Percentiles rank a stretch among this genome's conserved stretches.
Conservation (phyloP, 176 grass and related monocot species). For the Eleusine indica region DNA sequence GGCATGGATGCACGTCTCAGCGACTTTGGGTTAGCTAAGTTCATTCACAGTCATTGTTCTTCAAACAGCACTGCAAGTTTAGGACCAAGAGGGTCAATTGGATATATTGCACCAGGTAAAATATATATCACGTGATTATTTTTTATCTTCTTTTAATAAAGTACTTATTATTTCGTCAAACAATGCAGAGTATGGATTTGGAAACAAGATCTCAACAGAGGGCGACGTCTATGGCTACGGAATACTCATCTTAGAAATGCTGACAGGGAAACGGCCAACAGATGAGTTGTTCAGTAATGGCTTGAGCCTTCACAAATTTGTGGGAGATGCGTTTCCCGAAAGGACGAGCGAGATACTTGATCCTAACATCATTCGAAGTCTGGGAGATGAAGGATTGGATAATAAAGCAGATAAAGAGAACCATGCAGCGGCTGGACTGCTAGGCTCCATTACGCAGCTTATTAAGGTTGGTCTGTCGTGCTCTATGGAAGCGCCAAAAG, state of each 20-base stretch:
- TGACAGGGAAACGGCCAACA: not conserved
- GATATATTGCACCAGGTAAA: slow-evolving; percentile 1
- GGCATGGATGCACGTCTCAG: not conserved
- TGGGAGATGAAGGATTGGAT: not conserved
- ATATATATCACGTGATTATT: not conserved
- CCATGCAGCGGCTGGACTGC: not conserved
- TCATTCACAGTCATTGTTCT: not conserved
- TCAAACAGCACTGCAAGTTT: not conserved
- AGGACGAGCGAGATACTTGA: not conserved
- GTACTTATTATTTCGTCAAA: not conserved
- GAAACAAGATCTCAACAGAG: not conserved
- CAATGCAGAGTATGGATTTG: slow-evolving; percentile 2
- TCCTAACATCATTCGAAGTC: not conserved
- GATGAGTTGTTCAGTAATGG: not conserved
- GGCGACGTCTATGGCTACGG: not conserved
- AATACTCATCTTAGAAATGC: not conserved
- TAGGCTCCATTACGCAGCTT: not conserved
- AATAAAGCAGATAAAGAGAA: not conserved
- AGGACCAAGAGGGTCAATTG: slow-evolving; percentile 5
- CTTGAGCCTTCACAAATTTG: not conserved
- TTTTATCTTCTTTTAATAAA: not conserved
- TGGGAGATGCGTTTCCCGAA: not conserved
- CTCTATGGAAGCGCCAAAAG: not conserved
- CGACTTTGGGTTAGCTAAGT: not conserved
- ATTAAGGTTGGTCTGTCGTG: not conserved